These are phyloP conservation scores for Puccinia brachypodii DNA, from an alignment of 1,284 basidiomycete genomes.

Conservation along the genomic window DNA sequence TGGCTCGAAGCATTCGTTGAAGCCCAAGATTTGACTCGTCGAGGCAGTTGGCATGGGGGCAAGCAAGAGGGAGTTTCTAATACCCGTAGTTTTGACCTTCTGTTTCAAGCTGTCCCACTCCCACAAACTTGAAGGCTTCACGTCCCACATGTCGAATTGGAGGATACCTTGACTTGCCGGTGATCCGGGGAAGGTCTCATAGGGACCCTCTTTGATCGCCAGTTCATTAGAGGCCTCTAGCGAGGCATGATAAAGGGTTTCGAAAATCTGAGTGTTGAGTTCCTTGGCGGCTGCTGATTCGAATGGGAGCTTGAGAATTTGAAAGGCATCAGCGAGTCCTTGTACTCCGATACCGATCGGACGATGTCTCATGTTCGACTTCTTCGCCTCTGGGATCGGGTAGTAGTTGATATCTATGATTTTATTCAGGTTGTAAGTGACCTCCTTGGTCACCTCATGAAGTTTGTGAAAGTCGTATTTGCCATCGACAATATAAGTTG, in stretches of 20 bases:
- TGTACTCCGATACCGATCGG: slow-evolving; percentile 98
- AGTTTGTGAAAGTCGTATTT: slow-evolving; percentile 83
- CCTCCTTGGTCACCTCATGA: slow-evolving; percentile 86
- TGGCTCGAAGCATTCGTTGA: slow-evolving; percentile 98
- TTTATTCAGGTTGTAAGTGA: slow-evolving; percentile 87
- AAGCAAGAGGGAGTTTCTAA: slow-evolving; percentile 90
- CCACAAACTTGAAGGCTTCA: slow-evolving; percentile 90
- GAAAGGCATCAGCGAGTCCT: slow-evolving; percentile 97
- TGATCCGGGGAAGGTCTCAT: slow-evolving; percentile 88
- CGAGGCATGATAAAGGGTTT: slow-evolving; percentile 97
- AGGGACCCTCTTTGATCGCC: slow-evolving; percentile 77
- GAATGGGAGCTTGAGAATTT: slow-evolving; percentile 94
- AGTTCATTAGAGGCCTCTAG: slow-evolving; percentile 90
- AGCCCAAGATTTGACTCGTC: slow-evolving; percentile 96
- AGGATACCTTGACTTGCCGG: slow-evolving; percentile 85
- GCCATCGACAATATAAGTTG: slow-evolving; percentile 60
- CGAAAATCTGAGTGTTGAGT: slow-evolving; percentile 95
- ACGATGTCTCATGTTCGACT: slow-evolving; percentile 95
- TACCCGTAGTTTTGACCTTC: slow-evolving; percentile 79
- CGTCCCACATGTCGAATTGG: slow-evolving; percentile 94
- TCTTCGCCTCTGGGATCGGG: slow-evolving; percentile 83
- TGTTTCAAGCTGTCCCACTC: slow-evolving; percentile 88
- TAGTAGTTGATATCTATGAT: slow-evolving; percentile 93
- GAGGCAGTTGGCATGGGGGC: slow-evolving; percentile 99
- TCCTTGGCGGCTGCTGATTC: slow-evolving; percentile 82